phyloP scores from a whole-genome alignment of 2,329 filamentous ascomycete genomes.

The Pseudogymnoascus sp. region DNA sequence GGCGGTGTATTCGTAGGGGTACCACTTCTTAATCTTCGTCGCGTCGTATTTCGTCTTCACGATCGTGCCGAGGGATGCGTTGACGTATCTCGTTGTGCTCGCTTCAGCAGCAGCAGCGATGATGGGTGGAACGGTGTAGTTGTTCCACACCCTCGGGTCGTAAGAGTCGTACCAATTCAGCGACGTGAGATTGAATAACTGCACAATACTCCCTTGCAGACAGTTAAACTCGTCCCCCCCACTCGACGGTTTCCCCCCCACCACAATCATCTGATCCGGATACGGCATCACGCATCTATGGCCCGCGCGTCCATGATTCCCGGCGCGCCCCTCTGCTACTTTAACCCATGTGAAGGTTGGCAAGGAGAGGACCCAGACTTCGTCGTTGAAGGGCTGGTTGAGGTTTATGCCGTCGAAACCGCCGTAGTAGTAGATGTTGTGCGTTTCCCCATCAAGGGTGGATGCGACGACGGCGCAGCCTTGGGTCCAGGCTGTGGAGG shows the following conservation, averaged over 20 bases:
- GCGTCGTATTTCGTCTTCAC: conserved; percentile 49
- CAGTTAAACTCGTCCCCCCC: conserved; percentile 33
- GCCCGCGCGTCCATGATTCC: conserved; percentile 55
- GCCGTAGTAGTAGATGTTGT: conserved; percentile 79
- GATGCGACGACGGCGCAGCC: conserved; percentile 68
- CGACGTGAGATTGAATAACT: conserved; percentile 66
- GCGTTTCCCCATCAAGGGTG: conserved; percentile 62
- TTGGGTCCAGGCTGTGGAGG: conserved; percentile 46
- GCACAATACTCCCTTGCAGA: conserved; percentile 44
- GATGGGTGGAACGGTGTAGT: conserved; percentile 61
- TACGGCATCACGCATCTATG: conserved; percentile 70
- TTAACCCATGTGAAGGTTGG: conserved; percentile 74
- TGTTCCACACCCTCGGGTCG: conserved; percentile 50
- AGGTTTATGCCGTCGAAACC: conserved; percentile 53
- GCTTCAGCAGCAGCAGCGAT: conserved; percentile 63
- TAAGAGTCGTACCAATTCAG: conserved; percentile 64
- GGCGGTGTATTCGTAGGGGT: conserved; percentile 42
- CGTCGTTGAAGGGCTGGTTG: conserved; percentile 42
- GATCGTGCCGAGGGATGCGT: conserved; percentile 39
- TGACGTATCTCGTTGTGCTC: conserved; percentile 53
- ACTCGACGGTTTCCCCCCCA: conserved; percentile 55
- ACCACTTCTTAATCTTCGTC: conserved; percentile 49
- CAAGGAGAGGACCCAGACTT: conserved; percentile 73
- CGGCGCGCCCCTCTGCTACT: conserved; percentile 36
- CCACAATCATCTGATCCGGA: conserved; percentile 70